phyloP scores from a whole-genome alignment of 164 flowering plant genomes.

The Chimonanthus praecox region DNA sequence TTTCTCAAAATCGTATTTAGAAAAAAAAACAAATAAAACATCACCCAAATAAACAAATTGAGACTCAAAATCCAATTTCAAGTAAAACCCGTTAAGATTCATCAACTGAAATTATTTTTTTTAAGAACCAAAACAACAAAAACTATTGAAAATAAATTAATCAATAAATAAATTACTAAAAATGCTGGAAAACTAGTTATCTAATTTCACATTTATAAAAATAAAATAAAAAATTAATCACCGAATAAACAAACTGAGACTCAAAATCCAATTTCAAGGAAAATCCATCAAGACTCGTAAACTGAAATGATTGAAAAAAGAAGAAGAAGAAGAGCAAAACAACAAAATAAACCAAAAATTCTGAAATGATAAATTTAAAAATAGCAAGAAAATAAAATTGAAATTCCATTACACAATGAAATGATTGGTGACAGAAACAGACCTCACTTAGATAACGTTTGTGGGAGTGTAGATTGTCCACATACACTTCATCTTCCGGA shows the following conservation, averaged over 20 bases:
- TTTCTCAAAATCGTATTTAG: background rate
- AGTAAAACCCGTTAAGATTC: background rate
- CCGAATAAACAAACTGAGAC: background rate
- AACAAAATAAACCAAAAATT: background rate
- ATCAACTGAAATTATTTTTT: background rate
- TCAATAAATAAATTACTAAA: background rate
- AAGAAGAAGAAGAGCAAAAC: background rate
- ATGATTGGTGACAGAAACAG: conserved; percentile 2
- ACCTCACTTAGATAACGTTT: conserved; percentile 97
- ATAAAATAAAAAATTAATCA: background rate
- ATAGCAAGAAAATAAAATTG: background rate
- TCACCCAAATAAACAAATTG: background rate
- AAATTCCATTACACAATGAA: background rate
- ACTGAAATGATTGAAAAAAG: background rate
- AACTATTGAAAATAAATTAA: background rate
- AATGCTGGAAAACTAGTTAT: background rate
- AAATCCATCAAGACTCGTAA: background rate
- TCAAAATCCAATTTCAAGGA: background rate
- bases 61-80: background rate
- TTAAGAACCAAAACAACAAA: background rate
- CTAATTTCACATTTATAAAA: background rate
- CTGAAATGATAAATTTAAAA: background rate
- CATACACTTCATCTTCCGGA: conserved; percentile 86
- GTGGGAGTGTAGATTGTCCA: conserved; percentile 88
- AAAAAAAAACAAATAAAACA: background rate